Base-by-base conservation (phyloP, 169 alveolate species). In the Eimeria mitis region DNA sequence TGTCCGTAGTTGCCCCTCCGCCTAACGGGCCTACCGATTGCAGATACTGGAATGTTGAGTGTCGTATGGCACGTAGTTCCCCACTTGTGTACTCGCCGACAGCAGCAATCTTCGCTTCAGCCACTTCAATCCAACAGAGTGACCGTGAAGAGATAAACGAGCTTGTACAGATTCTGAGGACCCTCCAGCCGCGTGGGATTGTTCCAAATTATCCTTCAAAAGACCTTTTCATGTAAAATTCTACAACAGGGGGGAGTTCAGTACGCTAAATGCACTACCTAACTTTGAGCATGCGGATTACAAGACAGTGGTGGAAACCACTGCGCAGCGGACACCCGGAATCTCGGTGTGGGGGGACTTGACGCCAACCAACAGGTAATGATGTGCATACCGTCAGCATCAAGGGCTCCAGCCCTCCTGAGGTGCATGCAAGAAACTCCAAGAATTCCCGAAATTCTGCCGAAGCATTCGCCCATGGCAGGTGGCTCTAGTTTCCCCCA, bases 71-170 rank as follows among this genome's bases (percentile, higher is more conserved):
- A 13, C 5, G 59, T 47, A 42, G 61, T 76, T 7, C 8, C 31
- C 84, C 84, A 73, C 49, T 73, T 44, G 5, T 76, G 87, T 61
- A 40, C 61, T 76, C 61, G 87, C 87, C 87, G 87, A 28, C 44
- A 19, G 68, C 68, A 42, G 68, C 65, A 47, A 5, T 28, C 1
- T 47, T 11, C 63, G 21, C 25, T 78, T 42, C 68, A 31, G 89
- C 44, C 25, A 2, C 40, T 5, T 6, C 89, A 78, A 28, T 21
- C 89, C 89, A 78, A 47, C 68, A 47, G 40, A 4, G 65, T 47
- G 89, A 7, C 56, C 13, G 68, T n/a, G 89, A 78, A n/a, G 4
- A 47, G 68, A 78, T 47, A 16, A 2, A 78, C 63, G 68, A 78
- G 8, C 56, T 11, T 78, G 89, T 68, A 47, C 5, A 7, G 21